These are phyloP conservation scores for Pseudocercospora crystallina DNA, from an alignment of 2,329 filamentous ascomycete genomes.

Conservation along the genomic window DNA sequence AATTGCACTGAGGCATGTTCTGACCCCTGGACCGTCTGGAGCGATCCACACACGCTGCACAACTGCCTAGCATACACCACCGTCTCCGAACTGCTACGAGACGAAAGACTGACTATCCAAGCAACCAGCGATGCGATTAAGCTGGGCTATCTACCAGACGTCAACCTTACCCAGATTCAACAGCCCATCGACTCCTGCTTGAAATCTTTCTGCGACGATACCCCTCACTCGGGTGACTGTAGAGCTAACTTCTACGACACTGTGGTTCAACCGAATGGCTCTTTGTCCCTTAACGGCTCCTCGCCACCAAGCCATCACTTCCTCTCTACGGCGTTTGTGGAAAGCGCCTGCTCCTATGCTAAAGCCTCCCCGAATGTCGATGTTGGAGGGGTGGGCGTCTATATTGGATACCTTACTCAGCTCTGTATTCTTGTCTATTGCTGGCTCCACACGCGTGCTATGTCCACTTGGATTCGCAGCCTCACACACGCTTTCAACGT, in stretches of 20 bases:
- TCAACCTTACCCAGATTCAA: background rate
- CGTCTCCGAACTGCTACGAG: slow-evolving; percentile 3
- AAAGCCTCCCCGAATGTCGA: slow-evolving; percentile 10
- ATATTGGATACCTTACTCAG: slow-evolving; percentile 17
- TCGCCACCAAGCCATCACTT: background rate
- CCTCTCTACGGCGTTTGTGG: background rate
- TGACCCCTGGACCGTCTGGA: background rate
- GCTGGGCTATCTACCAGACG: slow-evolving; percentile 6
- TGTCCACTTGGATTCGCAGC: slow-evolving; percentile 7
- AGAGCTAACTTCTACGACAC: background rate
- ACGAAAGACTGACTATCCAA: background rate
- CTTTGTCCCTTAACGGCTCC: too few species aligned
- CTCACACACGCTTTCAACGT: slow-evolving; percentile 1
- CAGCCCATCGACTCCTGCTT: background rate
- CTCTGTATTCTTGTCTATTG: slow-evolving; percentile 13
- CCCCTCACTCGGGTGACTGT: too few species aligned
- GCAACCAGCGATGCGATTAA: background rate
- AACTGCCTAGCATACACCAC: slow-evolving; percentile 11
- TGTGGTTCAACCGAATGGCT: background rate
- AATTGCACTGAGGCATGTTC: slow-evolving; percentile 3
- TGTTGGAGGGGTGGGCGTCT: slow-evolving; percentile 14
- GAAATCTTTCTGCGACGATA: too few species aligned
- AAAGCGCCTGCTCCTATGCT: slow-evolving; percentile 9
- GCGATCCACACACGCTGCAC: slow-evolving; percentile 7
- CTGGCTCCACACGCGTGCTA: slow-evolving; percentile 10